Percentiles rank a stretch among this genome's conserved stretches.
These are phyloP conservation scores for Gracilariopsis chorda DNA, from an alignment of 23 red algal genomes.

Conservation along the genomic window DNA sequence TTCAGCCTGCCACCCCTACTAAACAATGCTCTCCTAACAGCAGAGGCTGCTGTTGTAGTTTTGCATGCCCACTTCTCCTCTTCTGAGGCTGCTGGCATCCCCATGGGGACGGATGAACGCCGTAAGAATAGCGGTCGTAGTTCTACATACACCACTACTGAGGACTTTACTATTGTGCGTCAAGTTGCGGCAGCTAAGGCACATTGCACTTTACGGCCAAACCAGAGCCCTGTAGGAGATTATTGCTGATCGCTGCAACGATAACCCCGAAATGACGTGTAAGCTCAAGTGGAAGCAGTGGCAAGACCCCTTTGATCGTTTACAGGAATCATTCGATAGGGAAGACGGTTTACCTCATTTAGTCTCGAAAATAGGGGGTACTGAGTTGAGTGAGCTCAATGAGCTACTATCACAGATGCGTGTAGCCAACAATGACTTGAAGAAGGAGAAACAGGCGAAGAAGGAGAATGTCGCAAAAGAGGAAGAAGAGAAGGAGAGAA, in stretches of 20 bases:
- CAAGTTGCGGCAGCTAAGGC: neutral
- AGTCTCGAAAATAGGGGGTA: neutral
- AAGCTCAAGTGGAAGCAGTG: neutral
- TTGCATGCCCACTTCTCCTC: too few species aligned
- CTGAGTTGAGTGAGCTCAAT: neutral
- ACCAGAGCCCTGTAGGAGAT: neutral
- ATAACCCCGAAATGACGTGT: neutral
- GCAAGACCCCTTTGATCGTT: neutral
- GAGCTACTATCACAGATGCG: neutral
- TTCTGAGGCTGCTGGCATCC: too few species aligned
- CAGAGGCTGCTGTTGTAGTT: too few species aligned
- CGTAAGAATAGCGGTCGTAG: too few species aligned
- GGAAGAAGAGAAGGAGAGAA: neutral
- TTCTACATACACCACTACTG: too few species aligned
- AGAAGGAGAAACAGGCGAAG: neutral
- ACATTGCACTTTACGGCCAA: neutral
- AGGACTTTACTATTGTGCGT: neutral
- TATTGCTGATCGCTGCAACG: neutral
- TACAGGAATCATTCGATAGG: neutral
- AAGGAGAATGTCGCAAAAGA: neutral
- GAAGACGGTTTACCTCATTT: neutral
- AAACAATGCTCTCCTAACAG: too few species aligned
- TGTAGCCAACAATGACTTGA: neutral
- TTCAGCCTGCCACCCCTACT: too few species aligned
- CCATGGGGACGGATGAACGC: too few species aligned